Base-by-base conservation (phyloP, 176 grass and related monocot genomes). In the Carex myosuroides region DNA sequence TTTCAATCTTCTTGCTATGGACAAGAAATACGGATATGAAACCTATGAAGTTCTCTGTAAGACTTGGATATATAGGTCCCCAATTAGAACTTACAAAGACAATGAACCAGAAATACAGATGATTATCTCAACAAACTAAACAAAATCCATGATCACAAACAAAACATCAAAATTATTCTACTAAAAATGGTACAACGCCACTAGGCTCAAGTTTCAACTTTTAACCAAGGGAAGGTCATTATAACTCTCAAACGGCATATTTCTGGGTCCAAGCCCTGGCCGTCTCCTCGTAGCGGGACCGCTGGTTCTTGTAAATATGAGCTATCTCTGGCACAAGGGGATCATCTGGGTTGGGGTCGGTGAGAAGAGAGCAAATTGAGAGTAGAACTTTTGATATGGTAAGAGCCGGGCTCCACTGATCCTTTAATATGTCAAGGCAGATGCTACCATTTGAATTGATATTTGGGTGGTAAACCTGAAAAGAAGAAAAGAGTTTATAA, bases 391-490 rank as follows among this genome's bases (percentile, higher is more conserved):
- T 88, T 33, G 86, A 84, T 65, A 88, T 88, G 57, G 86, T 88
- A 60, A 84, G 60, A 32, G 81, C 81, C n/a, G 86, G 86, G 29
- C 86, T 88, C 86, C 86, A 88, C 48, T 88, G 71, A 37, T 88
- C 86, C 70, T 84, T 88, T 13, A 88, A 68, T 62, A 88, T 88
- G 21, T 88, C 81, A 35, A 88, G 60, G 42, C 86, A 84, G 6
- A 88, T 88, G 58, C 81, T 79, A 16, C 86, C 86, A 18, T 88
- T 84, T 57, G 86, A 88, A 44, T 88, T 88, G 67, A 88, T 88
- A 56, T 88, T 88, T 46, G 86, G 86, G 56, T 88, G 86, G 70
- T 88, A 88, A 39, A 88, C 86, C 86, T 88, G 71, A 26, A 87
- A 58, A 26, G 42, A 26, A 39, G 13, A 46, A 78, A 3, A 50